A percentile compares a stretch with the other conserved stretches of the same genome.
Conservation (phyloP, 139 green algal species). For the Coelastrella sp. region DNA sequence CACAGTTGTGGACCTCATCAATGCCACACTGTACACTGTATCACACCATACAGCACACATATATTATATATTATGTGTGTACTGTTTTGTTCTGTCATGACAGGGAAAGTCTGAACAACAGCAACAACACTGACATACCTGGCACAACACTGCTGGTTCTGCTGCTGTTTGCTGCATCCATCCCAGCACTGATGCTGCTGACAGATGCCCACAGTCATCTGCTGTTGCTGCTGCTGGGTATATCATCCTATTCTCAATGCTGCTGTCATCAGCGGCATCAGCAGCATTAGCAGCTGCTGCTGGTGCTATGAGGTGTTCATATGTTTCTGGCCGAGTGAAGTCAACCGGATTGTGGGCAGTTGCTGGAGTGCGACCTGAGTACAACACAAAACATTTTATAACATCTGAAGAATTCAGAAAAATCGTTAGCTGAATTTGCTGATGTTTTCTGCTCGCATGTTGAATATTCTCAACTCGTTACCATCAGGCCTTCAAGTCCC, state of each 20-base stretch:
- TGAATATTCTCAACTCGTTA: too few species aligned
- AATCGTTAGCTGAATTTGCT: too few species aligned
- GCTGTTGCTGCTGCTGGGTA: not conserved
- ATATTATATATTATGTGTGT: too few species aligned
- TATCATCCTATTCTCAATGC: not conserved
- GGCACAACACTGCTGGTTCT: not conserved
- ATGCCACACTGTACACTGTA: too few species aligned
- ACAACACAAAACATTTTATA: not conserved
- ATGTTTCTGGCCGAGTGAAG: conserved; percentile 34
- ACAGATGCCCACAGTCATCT: not conserved
- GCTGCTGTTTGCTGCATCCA: conserved; percentile 9
- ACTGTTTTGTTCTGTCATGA: too few species aligned
- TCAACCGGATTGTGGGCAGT: conserved; percentile 25
- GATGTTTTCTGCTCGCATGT: too few species aligned
- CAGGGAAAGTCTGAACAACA: not conserved
- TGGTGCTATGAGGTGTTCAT: conserved; percentile 1
- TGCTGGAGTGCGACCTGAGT: not conserved
- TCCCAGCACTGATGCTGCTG: not conserved
- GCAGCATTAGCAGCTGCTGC: not conserved
- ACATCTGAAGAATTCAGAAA: too few species aligned
- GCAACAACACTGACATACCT: not conserved
- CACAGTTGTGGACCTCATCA: too few species aligned
- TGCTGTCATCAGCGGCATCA: not conserved
- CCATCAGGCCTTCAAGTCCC: too few species aligned
- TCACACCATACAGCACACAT: too few species aligned